A percentile compares a stretch with the other conserved stretches of the same genome.
Evolutionary conservation across 257 asterid species (phyloP).

Genomic region (Coffea canephora): DNA sequence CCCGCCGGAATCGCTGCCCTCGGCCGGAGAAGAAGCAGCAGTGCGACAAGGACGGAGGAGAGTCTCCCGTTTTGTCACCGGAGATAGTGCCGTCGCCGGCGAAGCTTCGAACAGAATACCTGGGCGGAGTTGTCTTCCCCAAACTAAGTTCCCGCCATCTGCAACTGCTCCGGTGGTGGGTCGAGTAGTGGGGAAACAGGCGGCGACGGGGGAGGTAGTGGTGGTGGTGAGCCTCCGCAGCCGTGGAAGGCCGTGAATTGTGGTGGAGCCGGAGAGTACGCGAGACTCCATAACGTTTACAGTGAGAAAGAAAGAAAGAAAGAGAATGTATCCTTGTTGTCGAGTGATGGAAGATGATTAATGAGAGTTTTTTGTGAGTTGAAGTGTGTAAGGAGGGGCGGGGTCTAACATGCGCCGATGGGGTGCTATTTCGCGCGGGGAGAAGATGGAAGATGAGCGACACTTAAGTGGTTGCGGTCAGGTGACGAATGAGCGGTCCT

Average conservation of each 20-base stretch:
- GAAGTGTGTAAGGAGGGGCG: background rate
- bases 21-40: slow-evolving; percentile 76
- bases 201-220: slow-evolving; percentile 24
- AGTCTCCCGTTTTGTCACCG: slow-evolving; percentile 38
- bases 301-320: slow-evolving; percentile 33
- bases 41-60: slow-evolving; percentile 59
- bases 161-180: slow-evolving; percentile 40
- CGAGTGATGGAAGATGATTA: background rate
- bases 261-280: slow-evolving; percentile 71
- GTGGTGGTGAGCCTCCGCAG: slow-evolving; percentile 43
- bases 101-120: slow-evolving; percentile 61
- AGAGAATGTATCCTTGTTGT: background rate
- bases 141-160: slow-evolving; percentile 58
- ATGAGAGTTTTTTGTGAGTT: slow-evolving; percentile 2
- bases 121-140: slow-evolving; percentile 80
- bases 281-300: slow-evolving; percentile 79
- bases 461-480: slow-evolving; percentile 47
- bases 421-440: slow-evolving; percentile 32
- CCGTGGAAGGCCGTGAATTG: slow-evolving; percentile 59
- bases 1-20: slow-evolving; percentile 84
- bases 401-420: slow-evolving; percentile 29
- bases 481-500: slow-evolving; percentile 44
- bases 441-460: slow-evolving; percentile 14
- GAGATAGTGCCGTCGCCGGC: slow-evolving; percentile 27
- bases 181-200: slow-evolving; percentile 31